Conservation (phyloP, 2,329 filamentous ascomycete species). For the Fusarium illudens region DNA sequence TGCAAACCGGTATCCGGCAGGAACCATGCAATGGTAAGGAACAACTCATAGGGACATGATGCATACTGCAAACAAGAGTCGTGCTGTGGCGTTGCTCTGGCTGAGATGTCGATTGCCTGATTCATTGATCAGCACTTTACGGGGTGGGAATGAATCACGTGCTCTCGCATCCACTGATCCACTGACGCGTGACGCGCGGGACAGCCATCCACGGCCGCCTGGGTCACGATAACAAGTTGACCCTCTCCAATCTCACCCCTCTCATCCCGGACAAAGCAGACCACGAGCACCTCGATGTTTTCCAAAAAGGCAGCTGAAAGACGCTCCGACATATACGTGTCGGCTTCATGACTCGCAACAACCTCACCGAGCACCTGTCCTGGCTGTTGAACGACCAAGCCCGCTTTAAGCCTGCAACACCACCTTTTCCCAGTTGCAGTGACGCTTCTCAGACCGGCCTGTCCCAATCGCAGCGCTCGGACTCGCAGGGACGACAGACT, state of each 20-base stretch:
- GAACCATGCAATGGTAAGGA: neutral
- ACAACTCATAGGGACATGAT: neutral
- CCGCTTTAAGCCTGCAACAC: slow-evolving; percentile 51
- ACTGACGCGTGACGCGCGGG: slow-evolving; percentile 46
- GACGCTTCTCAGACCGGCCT: slow-evolving; percentile 38
- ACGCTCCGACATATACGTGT: slow-evolving; percentile 37
- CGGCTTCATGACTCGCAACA: slow-evolving; percentile 70
- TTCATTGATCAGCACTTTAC: slow-evolving; percentile 14
- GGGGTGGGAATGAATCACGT: slow-evolving; percentile 36
- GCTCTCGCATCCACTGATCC: slow-evolving; percentile 46
- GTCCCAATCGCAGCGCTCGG: slow-evolving; percentile 40
- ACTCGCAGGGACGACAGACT: slow-evolving; percentile 13
- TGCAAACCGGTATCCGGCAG: neutral
- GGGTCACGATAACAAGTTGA: slow-evolving; percentile 38
- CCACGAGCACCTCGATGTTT: slow-evolving; percentile 37
- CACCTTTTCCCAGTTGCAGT: slow-evolving; percentile 47
- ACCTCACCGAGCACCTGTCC: slow-evolving; percentile 64
- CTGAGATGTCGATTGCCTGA: neutral
- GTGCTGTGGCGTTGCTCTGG: neutral
- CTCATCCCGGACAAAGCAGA: slow-evolving; percentile 11
- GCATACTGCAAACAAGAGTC: neutral
- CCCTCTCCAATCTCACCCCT: slow-evolving; percentile 20
- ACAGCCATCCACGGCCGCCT: slow-evolving; percentile 18
- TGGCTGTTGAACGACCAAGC: slow-evolving; percentile 63
- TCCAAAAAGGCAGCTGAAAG: slow-evolving; percentile 28